Evolutionary conservation across 805 yeast genomes (phyloP).

Genomic region (Maudiozyma pseudohumilis): DNA sequence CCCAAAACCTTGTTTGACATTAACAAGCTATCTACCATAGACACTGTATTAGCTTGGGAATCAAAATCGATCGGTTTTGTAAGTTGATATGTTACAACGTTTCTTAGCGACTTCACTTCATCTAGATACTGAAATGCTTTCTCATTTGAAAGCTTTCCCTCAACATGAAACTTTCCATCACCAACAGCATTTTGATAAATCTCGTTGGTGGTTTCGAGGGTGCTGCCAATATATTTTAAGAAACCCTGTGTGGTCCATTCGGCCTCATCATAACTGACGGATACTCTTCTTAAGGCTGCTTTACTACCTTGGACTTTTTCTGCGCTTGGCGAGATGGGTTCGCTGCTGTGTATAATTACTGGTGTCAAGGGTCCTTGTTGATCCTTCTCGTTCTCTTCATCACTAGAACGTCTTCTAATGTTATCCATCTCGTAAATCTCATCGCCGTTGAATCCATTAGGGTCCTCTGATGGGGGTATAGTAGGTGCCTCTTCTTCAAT

Average conservation of each 20-base stretch:
- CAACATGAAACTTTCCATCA: constrained; percentile 30
- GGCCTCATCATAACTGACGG: constrained; percentile 11
- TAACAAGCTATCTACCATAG: constrained; percentile 13
- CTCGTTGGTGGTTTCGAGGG: constrained; percentile 9
- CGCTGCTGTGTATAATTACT: background rate
- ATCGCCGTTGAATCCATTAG: constrained; percentile 27
- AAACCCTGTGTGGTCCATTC: constrained; percentile 8
- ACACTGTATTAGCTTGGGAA: constrained; percentile 12
- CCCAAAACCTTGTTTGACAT: constrained; percentile 17
- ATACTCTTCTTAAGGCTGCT: constrained; percentile 1
- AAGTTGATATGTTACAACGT: constrained; percentile 15
- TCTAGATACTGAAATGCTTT: constrained; percentile 17
- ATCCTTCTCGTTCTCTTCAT: background rate
- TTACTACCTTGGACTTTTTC: background rate
- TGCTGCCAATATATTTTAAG: constrained; percentile 11
- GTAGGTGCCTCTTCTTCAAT: constrained; percentile 58
- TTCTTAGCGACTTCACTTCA: constrained; percentile 15
- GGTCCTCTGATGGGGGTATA: constrained; percentile 84
- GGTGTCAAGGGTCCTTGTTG: background rate
- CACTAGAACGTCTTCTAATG: constrained; percentile 5
- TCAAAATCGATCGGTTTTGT: constrained; percentile 4
- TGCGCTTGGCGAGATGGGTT: too few species aligned
- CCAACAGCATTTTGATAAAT: constrained; percentile 18
- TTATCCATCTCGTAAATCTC: constrained; percentile 24
- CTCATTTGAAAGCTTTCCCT: constrained; percentile 22